Base-by-base conservation (phyloP, 805 yeast genomes). In the Pichia cabralensis region DNA sequence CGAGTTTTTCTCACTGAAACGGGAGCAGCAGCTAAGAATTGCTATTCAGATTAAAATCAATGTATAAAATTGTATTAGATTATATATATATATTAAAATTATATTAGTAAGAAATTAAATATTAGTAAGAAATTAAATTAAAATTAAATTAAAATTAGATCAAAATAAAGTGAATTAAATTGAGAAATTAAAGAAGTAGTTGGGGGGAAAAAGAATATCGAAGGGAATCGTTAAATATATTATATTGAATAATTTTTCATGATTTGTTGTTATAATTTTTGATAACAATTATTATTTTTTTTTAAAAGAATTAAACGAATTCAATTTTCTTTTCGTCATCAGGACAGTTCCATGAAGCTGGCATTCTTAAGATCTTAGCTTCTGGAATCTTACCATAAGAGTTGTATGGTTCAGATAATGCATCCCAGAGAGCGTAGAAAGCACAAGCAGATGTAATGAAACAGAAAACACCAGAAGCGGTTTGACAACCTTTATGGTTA, bases 381-480 rank as follows among this genome's bases (percentile, higher is more conserved):
- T 44, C 48, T 38, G 53, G 55, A 18, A 48, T 13, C 17, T 42
- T 31, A 28, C 39, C 45, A 23, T 47, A 49, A 15, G 51, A 41
- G 33, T 44, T 48, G 11, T 34, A 33, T 8, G 38, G 34, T 17
- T 35, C 35, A 24, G 60, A 58, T 22, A 54, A 47, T 35, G 67
- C 68, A 19, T 60, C 63, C 43, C 55, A 64, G 12, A 64, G 60
- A 34, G 59, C 64, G 39, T 63, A 67, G 58, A 60, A 64, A 1
- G 65, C 70, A 30, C 58, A 33, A 16, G 59, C 39, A 0, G 68
- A 49, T 25, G 67, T 52, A 14, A 65, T 44, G 41, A 65, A 52
- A 9, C 67, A 65, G 37, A 63, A 49, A 11, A 62, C 61, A 43
- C 71, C 72, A 30, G 67, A 58, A 22, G 66, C 69, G 26, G 45